phyloP scores from a whole-genome alignment of 306 rosid species.

The Mimosa pudica region DNA sequence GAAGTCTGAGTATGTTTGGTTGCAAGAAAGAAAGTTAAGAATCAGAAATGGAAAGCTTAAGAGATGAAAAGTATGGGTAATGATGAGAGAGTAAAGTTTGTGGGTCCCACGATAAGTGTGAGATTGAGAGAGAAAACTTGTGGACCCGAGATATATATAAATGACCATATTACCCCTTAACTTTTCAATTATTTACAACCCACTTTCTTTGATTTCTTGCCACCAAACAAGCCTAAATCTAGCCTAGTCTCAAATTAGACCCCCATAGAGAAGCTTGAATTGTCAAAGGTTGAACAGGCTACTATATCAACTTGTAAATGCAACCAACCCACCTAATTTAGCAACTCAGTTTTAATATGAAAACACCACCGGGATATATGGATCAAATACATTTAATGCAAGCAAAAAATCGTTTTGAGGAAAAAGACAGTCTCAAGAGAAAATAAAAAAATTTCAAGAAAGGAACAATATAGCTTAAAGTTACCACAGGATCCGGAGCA shows the following conservation, averaged over 20 bases:
- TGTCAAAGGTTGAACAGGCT: background rate
- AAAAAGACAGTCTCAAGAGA: constrained; percentile 5
- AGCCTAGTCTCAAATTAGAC: background rate
- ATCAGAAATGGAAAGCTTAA: too few species aligned
- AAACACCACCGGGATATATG: constrained; percentile 44
- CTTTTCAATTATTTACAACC: too few species aligned
- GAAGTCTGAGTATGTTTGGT: too few species aligned
- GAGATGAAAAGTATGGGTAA: too few species aligned
- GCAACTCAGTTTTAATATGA: constrained; percentile 17
- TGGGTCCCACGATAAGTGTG: too few species aligned
- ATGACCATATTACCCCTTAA: too few species aligned
- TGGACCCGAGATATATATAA: too few species aligned
- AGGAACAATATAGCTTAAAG: constrained; percentile 11
- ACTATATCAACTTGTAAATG: constrained; percentile 7
- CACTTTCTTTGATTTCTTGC: too few species aligned
- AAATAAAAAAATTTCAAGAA: background rate
- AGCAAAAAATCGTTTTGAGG: constrained; percentile 9
- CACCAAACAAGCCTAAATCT: background rate
- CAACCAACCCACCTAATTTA: constrained; percentile 24
- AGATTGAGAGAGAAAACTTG: too few species aligned
- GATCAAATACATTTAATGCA: constrained; percentile 30
- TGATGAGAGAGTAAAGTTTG: too few species aligned
- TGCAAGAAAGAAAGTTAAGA: too few species aligned
- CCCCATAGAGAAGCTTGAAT: background rate
- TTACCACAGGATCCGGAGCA: constrained; percentile 94